These are phyloP conservation scores for Trichoderma asperellum DNA, from an alignment of 2,329 filamentous ascomycete genomes.

Conservation along the genomic window DNA sequence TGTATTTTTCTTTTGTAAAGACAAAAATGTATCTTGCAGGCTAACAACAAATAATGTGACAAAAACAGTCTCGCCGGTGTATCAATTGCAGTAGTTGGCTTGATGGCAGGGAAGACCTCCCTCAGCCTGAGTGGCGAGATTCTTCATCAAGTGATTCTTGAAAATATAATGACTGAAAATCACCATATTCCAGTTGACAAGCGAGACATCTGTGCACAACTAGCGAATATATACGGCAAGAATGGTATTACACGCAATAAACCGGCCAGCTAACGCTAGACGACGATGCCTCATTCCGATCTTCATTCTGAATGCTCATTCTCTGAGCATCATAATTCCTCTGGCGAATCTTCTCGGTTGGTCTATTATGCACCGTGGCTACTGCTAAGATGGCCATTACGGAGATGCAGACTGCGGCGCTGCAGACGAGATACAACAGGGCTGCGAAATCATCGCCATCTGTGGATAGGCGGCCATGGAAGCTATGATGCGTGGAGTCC, in stretches of 20 bases:
- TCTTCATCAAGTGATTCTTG: neutral
- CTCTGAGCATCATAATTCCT: neutral
- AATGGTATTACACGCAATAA: neutral
- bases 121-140: neutral
- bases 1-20: neutral
- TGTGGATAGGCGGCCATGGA: neutral
- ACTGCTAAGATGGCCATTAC: neutral
- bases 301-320: neutral
- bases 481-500: neutral
- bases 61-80: constrained; percentile 48
- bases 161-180: neutral
- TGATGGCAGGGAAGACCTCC: constrained; percentile 52
- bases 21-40: neutral
- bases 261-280: neutral
- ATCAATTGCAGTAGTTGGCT: constrained; percentile 57
- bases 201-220: too few relatives aligned
- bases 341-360: neutral
- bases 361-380: neutral
- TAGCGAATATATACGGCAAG: neutral
- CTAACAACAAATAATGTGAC: neutral
- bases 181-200: too few relatives aligned
- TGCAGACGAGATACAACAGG: neutral
- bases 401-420: neutral
- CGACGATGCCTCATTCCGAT: neutral
- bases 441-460: neutral